Percentiles rank a stretch among this genome's conserved stretches.
Conservation (phyloP, 2,329 filamentous ascomycete species). For the Clarireedia paspali region DNA sequence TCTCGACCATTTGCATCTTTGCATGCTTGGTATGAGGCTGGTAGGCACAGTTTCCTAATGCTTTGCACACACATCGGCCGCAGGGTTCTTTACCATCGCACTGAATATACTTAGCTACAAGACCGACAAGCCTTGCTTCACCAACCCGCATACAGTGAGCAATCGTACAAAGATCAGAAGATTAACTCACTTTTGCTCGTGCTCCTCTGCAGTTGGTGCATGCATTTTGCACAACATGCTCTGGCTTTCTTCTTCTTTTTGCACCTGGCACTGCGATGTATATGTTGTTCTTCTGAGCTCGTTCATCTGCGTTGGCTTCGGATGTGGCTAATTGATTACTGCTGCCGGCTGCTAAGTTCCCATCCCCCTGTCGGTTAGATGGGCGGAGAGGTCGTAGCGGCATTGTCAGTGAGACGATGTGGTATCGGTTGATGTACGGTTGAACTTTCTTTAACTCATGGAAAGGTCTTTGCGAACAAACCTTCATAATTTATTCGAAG, state of each 20-base stretch:
- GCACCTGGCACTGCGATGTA: conserved; percentile 15
- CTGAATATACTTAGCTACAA: conserved; percentile 13
- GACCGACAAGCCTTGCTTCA: neutral
- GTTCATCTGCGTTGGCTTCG: conserved; percentile 22
- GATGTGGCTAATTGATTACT: conserved; percentile 19
- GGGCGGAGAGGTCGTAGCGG: conserved; percentile 25
- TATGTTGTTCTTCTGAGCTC: conserved; percentile 15
- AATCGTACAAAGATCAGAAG: neutral
- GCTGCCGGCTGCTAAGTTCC: conserved; percentile 18
- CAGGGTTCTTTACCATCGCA: conserved; percentile 31
- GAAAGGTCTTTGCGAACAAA: no score
- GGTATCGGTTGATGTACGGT: no score
- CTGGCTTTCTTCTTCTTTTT: conserved; percentile 28
- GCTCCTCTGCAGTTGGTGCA: conserved; percentile 31
- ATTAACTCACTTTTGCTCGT: conserved; percentile 29
- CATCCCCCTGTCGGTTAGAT: conserved; percentile 18
- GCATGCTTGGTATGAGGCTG: conserved; percentile 30
- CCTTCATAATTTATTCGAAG: no score
- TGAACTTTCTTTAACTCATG: no score
- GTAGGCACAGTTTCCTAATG: conserved; percentile 23
- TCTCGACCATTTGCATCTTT: conserved; percentile 29
- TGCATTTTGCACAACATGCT: conserved; percentile 30
- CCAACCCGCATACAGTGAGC: neutral
- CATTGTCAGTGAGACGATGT: conserved; percentile 9
- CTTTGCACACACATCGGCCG: conserved; percentile 25